Evolutionary conservation across 2,329 filamentous ascomycete species (phyloP), one percentile per base, ranked within the genome.

Genomic region (Sporothrix luriei): DNA sequence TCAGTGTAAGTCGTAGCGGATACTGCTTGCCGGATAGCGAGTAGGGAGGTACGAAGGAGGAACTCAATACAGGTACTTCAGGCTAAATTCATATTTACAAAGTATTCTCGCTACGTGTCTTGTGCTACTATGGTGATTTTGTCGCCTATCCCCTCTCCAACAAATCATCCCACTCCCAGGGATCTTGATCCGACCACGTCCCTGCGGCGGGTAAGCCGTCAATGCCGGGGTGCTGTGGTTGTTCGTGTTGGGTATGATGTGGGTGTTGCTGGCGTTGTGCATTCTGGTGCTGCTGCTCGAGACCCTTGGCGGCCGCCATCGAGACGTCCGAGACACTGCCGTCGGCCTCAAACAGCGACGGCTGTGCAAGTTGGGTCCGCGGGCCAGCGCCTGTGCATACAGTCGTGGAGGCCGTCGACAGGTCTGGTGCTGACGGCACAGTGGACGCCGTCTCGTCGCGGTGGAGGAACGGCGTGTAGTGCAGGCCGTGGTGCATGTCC

Each of bases 81-180:
- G n/a, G n/a, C n/a, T n/a, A n/a, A 19, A 26, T 62, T 21, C 14
- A 19, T 19, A 48, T 29, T 29, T 62, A 48, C 21, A 48, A 33
- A 33, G 33, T 33, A 5, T 48, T 43, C 19, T 62, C 40, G 43
- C 59, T 62, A 43, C 52, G 33, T 33, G n/a, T 40, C 9, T 21
- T 59, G 9, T 13, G 38, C 43, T 61, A 21, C 2, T 4, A 14
- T 43, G 7, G 5, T 16, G 2, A 33, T 14, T 11, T 1, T n/a
- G 10, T 3, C 11, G 3, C 0, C 4, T 1, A 14, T 40, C n/a
- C 38, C 43, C 62, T 38, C 46, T 48, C 52, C 21, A 67, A 24
- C n/a, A 69, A 29, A n/a, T 43, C 52, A 10, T 49, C 40, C 68
- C 68, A 69, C 46, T 69, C 68, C 68, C 68, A 69, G 14, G 24